phyloP scores from a whole-genome alignment of 345 rosid species.

The Salix viminalis region DNA sequence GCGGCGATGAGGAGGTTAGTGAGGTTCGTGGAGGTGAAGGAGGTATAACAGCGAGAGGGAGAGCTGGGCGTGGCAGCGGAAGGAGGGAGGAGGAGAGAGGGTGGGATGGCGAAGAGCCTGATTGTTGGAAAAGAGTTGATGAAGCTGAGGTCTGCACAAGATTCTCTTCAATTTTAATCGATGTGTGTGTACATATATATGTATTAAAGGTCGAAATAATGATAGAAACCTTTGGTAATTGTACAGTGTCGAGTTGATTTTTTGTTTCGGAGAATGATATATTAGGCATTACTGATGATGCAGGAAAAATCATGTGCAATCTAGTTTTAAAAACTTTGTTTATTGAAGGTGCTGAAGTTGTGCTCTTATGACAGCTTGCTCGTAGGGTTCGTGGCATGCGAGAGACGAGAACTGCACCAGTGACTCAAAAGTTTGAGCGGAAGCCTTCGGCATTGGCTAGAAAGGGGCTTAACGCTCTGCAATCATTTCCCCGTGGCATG shows the following conservation, averaged over 20 bases:
- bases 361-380: slow-evolving; percentile 58
- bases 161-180: background rate
- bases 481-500: slow-evolving; percentile 90
- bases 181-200: background rate
- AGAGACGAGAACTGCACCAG: slow-evolving; percentile 78
- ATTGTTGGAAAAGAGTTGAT: slow-evolving; percentile 88
- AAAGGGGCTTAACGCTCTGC: slow-evolving; percentile 55
- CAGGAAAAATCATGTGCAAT: background rate
- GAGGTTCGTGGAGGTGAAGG: slow-evolving; percentile 36
- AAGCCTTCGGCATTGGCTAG: slow-evolving; percentile 45
- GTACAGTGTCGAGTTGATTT: background rate
- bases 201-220: background rate
- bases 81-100: slow-evolving; percentile 56
- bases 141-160: slow-evolving; percentile 63
- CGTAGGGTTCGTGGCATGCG: slow-evolving; percentile 96
- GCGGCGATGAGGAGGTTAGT: slow-evolving; percentile 79
- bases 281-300: background rate
- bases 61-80: slow-evolving; percentile 24
- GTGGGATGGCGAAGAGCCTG: slow-evolving; percentile 95
- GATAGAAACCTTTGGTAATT: background rate
- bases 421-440: slow-evolving; percentile 62
- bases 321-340: background rate
- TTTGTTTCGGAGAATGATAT: background rate
- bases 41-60: slow-evolving; percentile 27
- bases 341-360: background rate